phyloP scores from a whole-genome alignment of 73 alveolate genomes.

The Tetrahymena borealis region DNA sequence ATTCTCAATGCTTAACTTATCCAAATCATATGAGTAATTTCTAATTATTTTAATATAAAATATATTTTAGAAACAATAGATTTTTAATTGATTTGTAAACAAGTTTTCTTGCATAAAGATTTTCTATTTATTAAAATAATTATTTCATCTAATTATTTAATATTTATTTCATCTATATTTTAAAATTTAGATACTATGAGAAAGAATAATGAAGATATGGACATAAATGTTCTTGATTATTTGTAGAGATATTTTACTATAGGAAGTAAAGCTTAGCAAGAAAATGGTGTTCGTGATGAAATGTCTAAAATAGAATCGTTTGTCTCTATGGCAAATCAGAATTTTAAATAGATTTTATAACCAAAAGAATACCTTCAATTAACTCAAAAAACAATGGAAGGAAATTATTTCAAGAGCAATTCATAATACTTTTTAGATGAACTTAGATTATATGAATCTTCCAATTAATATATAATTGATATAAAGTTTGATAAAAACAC shows the following conservation, averaged over 20 bases:
- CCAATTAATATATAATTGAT: not conserved
- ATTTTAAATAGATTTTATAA: not conserved
- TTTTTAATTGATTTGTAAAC: not conserved
- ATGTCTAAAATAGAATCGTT: not conserved
- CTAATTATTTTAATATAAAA: not conserved
- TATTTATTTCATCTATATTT: too few species aligned
- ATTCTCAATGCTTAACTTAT: not conserved
- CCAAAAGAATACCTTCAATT: not conserved
- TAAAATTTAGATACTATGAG: not conserved
- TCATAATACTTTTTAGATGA: not conserved
- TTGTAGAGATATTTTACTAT: not conserved
- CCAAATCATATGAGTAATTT: not conserved
- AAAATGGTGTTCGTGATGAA: not conserved
- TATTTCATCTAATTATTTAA: too few species aligned
- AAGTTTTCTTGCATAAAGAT: too few species aligned
- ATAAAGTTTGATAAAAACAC: not conserved
- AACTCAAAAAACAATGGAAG: not conserved
- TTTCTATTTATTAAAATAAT: too few species aligned
- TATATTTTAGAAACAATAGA: not conserved
- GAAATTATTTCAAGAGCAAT: not conserved
- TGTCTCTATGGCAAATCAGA: not conserved
- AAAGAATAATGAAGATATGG: not conserved
- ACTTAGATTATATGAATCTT: not conserved
- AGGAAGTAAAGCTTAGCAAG: not conserved
- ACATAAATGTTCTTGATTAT: not conserved